Conservation (phyloP, 2,329 filamentous ascomycete genomes). For the Cercospora brassicicola region DNA sequence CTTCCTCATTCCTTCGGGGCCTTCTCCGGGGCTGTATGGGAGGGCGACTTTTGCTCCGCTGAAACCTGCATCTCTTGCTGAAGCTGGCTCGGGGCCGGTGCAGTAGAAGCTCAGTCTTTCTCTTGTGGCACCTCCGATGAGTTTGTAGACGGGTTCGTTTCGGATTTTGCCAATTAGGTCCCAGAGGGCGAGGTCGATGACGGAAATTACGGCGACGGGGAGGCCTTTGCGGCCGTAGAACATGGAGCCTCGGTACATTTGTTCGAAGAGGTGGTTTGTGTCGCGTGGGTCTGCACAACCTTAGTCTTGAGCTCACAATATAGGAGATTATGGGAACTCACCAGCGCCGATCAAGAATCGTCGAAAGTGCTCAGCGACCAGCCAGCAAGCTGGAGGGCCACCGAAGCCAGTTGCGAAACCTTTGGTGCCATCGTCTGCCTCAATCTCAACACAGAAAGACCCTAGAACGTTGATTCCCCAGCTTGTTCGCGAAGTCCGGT, state of each 20-base stretch:
- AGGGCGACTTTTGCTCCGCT: constrained; percentile 87
- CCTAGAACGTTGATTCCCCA: constrained; percentile 96
- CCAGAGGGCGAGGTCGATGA: constrained; percentile 91
- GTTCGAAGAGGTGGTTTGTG: constrained; percentile 88
- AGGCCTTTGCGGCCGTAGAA: constrained; percentile 95
- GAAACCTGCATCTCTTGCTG: constrained; percentile 84
- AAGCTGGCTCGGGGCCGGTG: constrained; percentile 79
- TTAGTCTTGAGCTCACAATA: constrained; percentile 21
- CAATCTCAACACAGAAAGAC: constrained; percentile 87
- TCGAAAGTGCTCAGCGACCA: constrained; percentile 90
- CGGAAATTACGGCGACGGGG: constrained; percentile 85
- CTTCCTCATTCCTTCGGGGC: constrained; percentile 75
- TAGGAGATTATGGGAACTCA: too few species aligned
- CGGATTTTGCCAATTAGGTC: constrained; percentile 88
- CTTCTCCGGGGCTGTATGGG: constrained; percentile 86
- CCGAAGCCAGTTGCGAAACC: constrained; percentile 94
- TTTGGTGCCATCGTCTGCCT: constrained; percentile 85
- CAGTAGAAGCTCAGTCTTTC: constrained; percentile 89
- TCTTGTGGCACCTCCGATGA: constrained; percentile 87
- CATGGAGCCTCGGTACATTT: constrained; percentile 95
- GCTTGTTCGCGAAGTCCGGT: constrained; percentile 80
- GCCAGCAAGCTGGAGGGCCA: constrained; percentile 89
- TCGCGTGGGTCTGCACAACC: constrained; percentile 71
- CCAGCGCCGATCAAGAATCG: constrained; percentile 81
- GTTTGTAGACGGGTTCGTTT: constrained; percentile 89